Percentiles rank a stretch among this genome's conserved stretches.
phyloP scores from a whole-genome alignment of 208 protist species.

The Leishmania guyanensis region DNA sequence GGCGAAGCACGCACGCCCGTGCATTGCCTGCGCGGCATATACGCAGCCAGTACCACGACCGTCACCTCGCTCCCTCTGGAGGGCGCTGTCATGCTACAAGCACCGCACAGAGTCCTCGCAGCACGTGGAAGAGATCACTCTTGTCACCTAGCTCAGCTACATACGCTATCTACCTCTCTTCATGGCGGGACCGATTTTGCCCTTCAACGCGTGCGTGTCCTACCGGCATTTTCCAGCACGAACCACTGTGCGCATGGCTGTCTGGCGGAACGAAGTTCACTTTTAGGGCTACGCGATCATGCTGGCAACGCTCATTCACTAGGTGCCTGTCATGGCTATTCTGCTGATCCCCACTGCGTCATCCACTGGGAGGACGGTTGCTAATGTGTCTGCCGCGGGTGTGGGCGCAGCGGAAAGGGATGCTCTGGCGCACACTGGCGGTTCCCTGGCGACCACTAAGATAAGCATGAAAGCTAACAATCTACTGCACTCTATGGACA shows the following conservation, averaged over 20 bases:
- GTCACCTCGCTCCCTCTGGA: slow-evolving; percentile 15
- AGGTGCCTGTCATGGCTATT: slow-evolving; percentile 54
- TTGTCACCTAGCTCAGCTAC: slow-evolving; percentile 77
- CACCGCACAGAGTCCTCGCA: slow-evolving; percentile 48
- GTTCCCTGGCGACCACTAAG: neutral
- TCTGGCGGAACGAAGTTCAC: slow-evolving; percentile 44
- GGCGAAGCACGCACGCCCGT: slow-evolving; percentile 38
- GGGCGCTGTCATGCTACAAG: slow-evolving; percentile 47
- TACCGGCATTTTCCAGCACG: slow-evolving; percentile 53
- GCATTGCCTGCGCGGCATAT: slow-evolving; percentile 39
- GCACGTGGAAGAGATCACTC: slow-evolving; percentile 47
- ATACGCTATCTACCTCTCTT: slow-evolving; percentile 88
- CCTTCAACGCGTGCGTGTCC: slow-evolving; percentile 89
- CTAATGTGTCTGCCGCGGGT: neutral
- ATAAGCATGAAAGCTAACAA: neutral
- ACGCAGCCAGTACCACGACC: no score
- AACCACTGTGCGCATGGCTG: slow-evolving; percentile 13
- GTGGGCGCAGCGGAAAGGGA: neutral
- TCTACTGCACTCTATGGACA: neutral
- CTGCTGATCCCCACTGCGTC: slow-evolving; percentile 22
- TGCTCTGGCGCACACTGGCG: neutral
- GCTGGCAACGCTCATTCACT: slow-evolving; percentile 54
- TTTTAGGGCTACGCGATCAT: slow-evolving; percentile 32
- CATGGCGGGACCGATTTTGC: slow-evolving; percentile 82
- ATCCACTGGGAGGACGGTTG: neutral